A percentile compares a stretch with the other conserved stretches of the same genome.
Evolutionary conservation across 345 rosid genomes (phyloP).

Genomic region (Boechera retrofracta): DNA sequence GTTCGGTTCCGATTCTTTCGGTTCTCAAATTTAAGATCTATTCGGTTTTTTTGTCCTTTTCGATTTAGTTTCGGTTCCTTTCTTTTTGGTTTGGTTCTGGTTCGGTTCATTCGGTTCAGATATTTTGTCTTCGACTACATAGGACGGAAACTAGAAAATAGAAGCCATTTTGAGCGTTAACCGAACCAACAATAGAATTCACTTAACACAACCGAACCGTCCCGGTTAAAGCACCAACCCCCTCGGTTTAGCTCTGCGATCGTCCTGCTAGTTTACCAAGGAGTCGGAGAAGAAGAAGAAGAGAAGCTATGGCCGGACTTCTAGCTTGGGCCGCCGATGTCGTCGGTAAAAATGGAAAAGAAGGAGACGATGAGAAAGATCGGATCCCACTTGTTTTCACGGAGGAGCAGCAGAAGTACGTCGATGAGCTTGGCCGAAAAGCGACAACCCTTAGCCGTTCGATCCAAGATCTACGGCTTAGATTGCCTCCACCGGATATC

Average conservation of each 20-base stretch:
- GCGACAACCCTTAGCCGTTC: conserved; percentile 73
- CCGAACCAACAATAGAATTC: conserved; percentile 13
- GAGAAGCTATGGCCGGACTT: conserved; percentile 69
- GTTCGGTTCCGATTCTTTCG: too few species aligned
- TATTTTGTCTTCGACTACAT: too few species aligned
- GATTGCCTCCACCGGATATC: conserved; percentile 87
- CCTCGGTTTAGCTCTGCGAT: conserved; percentile 32
- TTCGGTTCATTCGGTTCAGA: too few species aligned
- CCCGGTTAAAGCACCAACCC: conserved; percentile 27
- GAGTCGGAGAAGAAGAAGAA: conserved; percentile 9
- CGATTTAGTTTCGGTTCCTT: too few species aligned
- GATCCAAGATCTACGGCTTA: conserved; percentile 85
- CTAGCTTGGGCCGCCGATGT: conserved; percentile 97
- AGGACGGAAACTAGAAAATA: background rate
- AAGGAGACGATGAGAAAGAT: conserved; percentile 44
- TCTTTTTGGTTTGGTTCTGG: too few species aligned
- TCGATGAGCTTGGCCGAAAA: conserved; percentile 67
- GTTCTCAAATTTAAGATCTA: too few species aligned
- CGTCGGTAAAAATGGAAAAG: conserved; percentile 70
- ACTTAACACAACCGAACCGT: background rate
- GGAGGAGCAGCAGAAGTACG: conserved; percentile 72
- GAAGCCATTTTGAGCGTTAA: background rate
- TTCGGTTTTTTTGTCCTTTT: too few species aligned
- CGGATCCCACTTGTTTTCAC: conserved; percentile 62
- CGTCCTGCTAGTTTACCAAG: conserved; percentile 1